Evolutionary conservation across 306 rosid genomes (phyloP), one percentile per base, ranked within the genome.

Genomic region (Prunus kanzakura): DNA sequence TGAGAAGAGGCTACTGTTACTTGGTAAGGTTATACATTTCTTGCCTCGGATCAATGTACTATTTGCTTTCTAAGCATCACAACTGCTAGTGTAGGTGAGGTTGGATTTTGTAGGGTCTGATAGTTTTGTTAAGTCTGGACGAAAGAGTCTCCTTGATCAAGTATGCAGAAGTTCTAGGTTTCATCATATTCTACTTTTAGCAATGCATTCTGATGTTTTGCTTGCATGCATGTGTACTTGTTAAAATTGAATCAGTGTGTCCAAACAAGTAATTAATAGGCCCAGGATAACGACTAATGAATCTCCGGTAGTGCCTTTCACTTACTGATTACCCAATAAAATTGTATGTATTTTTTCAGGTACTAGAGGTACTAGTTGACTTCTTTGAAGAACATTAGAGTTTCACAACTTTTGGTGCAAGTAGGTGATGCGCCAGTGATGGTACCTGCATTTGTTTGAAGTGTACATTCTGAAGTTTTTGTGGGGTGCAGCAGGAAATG

Each of bases 1-100:
- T 92, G 84, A 90, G 62, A 79, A 61, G 51, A 76, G 56, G 69
- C 58, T 61, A 19, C 58, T 16, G 29, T 25, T 60, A 9, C 47
- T 43, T 19, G 58, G 77, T 73, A 73, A 73, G 69, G 4, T 43
- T 45, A 35, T 23, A 38, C 12, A 29, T 73, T 73, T 61, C 23
- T 73, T 73, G 29, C 64, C 43, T 9, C 43, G 27, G n/a, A 60
- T 35, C 14, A 64, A 64, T 18, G 23, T 64, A 35, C 16, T 9
- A 16, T 58, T n/a, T 32, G 50, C 64, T 3, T 58, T 38, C 43
- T 47, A 47, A 47, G 52, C 15, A 47, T 47, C 52, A 58, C 64
- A 58, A 58, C 22, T 23, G 32, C 64, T 27, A 23, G 8, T 23
- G 64, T 14, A 23, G 35, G 18, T 20, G 13, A 10, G 64, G 64